These are phyloP conservation scores for Saccharomycopsis sp. DNA, from an alignment of 805 yeast species.

Conservation along the genomic window DNA sequence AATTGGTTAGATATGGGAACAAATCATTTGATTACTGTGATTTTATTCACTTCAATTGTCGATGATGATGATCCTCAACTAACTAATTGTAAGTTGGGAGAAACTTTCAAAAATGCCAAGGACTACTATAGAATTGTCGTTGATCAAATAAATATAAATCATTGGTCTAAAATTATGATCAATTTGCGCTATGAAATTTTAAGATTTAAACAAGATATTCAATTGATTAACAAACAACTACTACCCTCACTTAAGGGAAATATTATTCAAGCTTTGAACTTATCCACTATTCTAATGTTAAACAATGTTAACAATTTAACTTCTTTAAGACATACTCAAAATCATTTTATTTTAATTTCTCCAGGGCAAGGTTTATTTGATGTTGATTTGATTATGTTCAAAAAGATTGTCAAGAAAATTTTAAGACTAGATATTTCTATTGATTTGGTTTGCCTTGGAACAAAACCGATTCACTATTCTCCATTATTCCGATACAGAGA, in stretches of 20 bases:
- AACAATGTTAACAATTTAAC: constrained; percentile 29
- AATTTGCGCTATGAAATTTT: constrained; percentile 77
- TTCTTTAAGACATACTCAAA: constrained; percentile 81
- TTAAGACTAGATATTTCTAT: constrained; percentile 74
- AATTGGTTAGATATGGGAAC: constrained; percentile 82
- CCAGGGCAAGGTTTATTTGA: constrained; percentile 94
- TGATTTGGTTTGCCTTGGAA: constrained; percentile 79
- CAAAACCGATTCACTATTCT: constrained; percentile 86
- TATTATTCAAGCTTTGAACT: constrained; percentile 73
- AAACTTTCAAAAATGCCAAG: constrained; percentile 50
- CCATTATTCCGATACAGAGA: constrained; percentile 75
- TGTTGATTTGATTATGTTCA: constrained; percentile 69
- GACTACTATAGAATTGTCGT: constrained; percentile 92
- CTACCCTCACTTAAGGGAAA: constrained; percentile 88
- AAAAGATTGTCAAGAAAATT: constrained; percentile 66
- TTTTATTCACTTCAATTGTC: constrained; percentile 69
- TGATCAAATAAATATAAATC: constrained; percentile 79
- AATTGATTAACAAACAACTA: constrained; percentile 36
- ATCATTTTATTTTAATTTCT: constrained; percentile 77
- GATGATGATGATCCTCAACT: constrained; percentile 34
- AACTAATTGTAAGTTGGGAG: constrained; percentile 38
- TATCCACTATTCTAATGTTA: constrained; percentile 54
- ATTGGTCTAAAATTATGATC: constrained; percentile 91
- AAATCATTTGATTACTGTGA: constrained; percentile 85
- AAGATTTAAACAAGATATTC: constrained; percentile 65